Evolutionary conservation across 805 yeast genomes (phyloP), one percentile per base, ranked within the genome.

Genomic region (Wickerhamomyces mucosus): DNA sequence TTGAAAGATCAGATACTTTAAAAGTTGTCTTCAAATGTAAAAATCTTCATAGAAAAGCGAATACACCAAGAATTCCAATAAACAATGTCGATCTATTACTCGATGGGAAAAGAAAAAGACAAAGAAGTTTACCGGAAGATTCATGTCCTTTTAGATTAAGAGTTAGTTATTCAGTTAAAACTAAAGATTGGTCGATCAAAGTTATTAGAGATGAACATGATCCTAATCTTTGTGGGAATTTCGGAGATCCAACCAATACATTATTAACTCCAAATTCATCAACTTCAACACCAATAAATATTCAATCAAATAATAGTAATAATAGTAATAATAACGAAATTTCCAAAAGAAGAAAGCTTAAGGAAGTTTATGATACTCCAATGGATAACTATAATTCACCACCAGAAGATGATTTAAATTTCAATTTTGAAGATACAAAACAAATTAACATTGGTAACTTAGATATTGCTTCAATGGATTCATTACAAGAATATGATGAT

Each of bases 11-110:
- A 1, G 58, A 53, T 31, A 39, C 46, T 4, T 39, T 52, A 13
- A 52, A 53, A 33, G 50, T 53, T 14, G 55, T 55, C 8, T 53
- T 55, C 44, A 51, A 54, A 32, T 53, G 58, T 36, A 53, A 52
- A 39, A 48, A 40, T 29, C 25, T 48, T n/a, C 48, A 45, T 33
- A 46, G 48, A 39, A 48, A 43, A 33, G 26, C 46, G 5, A 27
- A 41, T 2, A 29, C 41, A 2, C 38, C 46, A 21, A 43, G 40
- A 27, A 30, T 30, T 26, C 26, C 38, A 14, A 11, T 23, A 9
- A 15, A 23, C 16, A 16, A 23, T 5, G 16, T 6, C 5, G 16
- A 13, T 20, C 33, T 6, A 18, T 26, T 14, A 8, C 27, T n/a
- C 15, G 32, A 22, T 13, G 31, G 25, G 2, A 36, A 29, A 33